A percentile compares a stretch with the other conserved stretches of the same genome.
Evolutionary conservation across 148 eudicot genomes (phyloP).

Genomic region (Vaccinium myrtillus): DNA sequence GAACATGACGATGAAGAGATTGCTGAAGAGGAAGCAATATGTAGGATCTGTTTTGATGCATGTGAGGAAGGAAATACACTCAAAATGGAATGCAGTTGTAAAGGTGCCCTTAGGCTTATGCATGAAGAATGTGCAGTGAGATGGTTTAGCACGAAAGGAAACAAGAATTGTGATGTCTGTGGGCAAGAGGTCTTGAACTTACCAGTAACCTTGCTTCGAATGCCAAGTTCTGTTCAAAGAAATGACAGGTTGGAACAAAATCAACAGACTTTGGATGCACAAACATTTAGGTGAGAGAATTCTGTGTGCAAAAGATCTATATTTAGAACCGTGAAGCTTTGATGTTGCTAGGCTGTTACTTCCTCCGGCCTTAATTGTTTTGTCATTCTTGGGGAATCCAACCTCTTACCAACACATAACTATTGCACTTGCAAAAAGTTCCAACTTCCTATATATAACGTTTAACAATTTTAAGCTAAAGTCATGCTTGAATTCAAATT

Average conservation of each 20-base stretch:
- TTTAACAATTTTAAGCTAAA: background rate
- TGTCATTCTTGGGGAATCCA: too few relatives aligned
- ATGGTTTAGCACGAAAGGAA: conserved; percentile 80
- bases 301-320: background rate
- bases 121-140: conserved; percentile 86
- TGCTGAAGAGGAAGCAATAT: conserved; percentile 88
- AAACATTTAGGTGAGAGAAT: conserved; percentile 43
- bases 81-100: conserved; percentile 97
- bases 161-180: conserved; percentile 81
- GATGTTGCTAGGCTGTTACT: background rate
- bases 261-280: conserved; percentile 35
- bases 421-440: background rate
- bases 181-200: conserved; percentile 78
- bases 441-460: background rate
- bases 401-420: background rate
- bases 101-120: conserved; percentile 84
- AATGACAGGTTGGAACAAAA: conserved; percentile 32
- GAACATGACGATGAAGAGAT: conserved; percentile 76
- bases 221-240: conserved; percentile 41
- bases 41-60: conserved; percentile 82
- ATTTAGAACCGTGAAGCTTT: background rate
- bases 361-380: background rate
- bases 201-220: conserved; percentile 85
- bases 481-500: background rate
- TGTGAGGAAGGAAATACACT: conserved; percentile 87